Conservation (phyloP, 108 stramenopile species). For the Thalassiosira profunda region DNA sequence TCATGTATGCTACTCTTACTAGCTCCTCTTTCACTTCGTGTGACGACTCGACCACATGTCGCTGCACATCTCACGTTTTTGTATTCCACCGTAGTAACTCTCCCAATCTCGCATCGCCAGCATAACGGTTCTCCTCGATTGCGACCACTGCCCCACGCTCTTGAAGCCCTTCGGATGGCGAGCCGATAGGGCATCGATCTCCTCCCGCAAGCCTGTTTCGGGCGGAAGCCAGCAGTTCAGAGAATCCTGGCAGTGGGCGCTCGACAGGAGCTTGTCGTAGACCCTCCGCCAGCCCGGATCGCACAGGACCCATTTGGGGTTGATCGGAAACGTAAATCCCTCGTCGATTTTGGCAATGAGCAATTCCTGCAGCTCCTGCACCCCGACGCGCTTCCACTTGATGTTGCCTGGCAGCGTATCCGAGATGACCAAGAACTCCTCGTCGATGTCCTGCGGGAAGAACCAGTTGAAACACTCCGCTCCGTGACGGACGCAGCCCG, state of each 20-base stretch:
- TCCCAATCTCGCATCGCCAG: too few species aligned
- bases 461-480: conserved; percentile 71
- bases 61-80: too few species aligned
- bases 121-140: too few species aligned
- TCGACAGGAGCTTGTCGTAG: conserved; percentile 55
- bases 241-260: conserved; percentile 52
- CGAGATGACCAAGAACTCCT: conserved; percentile 54
- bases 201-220: conserved; percentile 53
- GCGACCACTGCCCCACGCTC: too few species aligned
- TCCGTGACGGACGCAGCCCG: conserved; percentile 66
- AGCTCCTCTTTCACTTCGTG: too few species aligned
- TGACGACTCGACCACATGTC: too few species aligned
- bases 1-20: too few species aligned
- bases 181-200: conserved; percentile 59
- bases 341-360: conserved; percentile 45
- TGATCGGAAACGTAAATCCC: conserved; percentile 64
- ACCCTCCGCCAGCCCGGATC: conserved; percentile 60
- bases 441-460: conserved; percentile 68
- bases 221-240: conserved; percentile 68
- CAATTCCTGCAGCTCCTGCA: conserved; percentile 40
- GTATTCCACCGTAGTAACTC: too few species aligned
- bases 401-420: conserved; percentile 22
- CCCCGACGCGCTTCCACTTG: conserved; percentile 51
- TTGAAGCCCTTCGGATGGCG: conserved; percentile 65
- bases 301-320: conserved; percentile 61